Evolutionary conservation across 192 early-diverging fungal species (phyloP).

Genomic region (Backusella australiensis): DNA sequence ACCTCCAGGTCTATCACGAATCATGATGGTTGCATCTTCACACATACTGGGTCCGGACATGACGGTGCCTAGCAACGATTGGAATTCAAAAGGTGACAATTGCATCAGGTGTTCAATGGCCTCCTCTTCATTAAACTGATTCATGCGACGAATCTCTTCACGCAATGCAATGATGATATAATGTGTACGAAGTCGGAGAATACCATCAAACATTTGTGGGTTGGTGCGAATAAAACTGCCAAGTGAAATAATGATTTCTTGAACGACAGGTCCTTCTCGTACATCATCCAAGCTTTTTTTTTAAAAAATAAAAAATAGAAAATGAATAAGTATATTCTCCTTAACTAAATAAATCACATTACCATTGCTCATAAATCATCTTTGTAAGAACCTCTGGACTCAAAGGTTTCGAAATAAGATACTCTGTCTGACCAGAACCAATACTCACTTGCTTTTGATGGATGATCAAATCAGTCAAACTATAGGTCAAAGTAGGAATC

Average conservation of each 20-base stretch:
- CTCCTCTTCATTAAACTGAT: constrained; percentile 72
- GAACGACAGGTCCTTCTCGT: constrained; percentile 79
- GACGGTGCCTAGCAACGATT: constrained; percentile 70
- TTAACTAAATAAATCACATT: not conserved
- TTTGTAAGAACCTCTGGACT: constrained; percentile 64
- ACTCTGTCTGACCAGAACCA: constrained; percentile 67
- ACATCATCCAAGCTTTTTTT: constrained; percentile 57
- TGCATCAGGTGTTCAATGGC: constrained; percentile 82
- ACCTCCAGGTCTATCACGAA: constrained; percentile 42
- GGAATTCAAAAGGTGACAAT: constrained; percentile 78
- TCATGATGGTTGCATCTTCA: constrained; percentile 37
- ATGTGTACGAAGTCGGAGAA: constrained; percentile 78
- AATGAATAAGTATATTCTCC: not conserved
- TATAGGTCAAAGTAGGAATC: constrained; percentile 74
- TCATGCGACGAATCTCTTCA: constrained; percentile 78
- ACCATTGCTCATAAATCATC: constrained; percentile 69
- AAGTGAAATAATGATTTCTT: constrained; percentile 80
- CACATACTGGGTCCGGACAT: constrained; percentile 59
- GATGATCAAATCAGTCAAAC: constrained; percentile 77
- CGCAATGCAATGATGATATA: constrained; percentile 83
- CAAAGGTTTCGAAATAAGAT: constrained; percentile 66
- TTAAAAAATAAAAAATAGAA: constrained; percentile 6
- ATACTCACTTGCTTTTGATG: constrained; percentile 76
- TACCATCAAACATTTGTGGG: constrained; percentile 75
- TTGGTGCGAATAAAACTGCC: constrained; percentile 69